Percentiles rank a stretch among this genome's conserved stretches.
Evolutionary conservation across 1,139 yeast species (phyloP).

Genomic region (Suhomyces ambrosiae): DNA sequence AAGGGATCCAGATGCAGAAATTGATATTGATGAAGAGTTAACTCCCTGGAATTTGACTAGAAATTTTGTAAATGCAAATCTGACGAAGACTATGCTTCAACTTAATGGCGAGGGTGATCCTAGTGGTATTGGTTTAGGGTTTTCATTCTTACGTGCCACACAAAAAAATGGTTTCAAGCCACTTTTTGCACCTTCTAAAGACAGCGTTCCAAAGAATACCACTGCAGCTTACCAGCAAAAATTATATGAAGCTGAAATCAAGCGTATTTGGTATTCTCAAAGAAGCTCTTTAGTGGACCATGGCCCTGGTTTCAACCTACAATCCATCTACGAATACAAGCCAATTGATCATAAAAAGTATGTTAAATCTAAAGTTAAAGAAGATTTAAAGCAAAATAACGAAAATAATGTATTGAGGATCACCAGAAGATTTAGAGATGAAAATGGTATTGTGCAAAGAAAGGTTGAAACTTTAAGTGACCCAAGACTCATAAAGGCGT

Average conservation of each 20-base stretch:
- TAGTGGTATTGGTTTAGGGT: constrained; percentile 87
- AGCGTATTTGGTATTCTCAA: constrained; percentile 90
- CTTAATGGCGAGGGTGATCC: constrained; percentile 98
- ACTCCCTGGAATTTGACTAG: constrained; percentile 94
- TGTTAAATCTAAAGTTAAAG: constrained; percentile 34
- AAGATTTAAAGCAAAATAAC: constrained; percentile 38
- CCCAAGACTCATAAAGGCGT: constrained; percentile 85
- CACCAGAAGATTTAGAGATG: constrained; percentile 78
- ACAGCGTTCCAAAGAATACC: constrained; percentile 47
- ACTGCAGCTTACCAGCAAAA: constrained; percentile 82
- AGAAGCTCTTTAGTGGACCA: constrained; percentile 58
- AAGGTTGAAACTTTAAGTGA: constrained; percentile 77
- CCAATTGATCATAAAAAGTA: constrained; percentile 41
- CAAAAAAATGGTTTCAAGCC: constrained; percentile 94
- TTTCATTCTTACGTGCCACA: constrained; percentile 86
- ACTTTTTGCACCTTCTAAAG: constrained; percentile 48
- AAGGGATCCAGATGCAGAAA: constrained; percentile 34
- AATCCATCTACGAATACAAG: constrained; percentile 41
- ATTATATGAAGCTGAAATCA: constrained; percentile 88
- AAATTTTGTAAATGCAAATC: constrained; percentile 91
- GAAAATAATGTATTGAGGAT: constrained; percentile 62
- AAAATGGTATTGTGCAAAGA: constrained; percentile 84
- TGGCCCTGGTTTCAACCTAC: constrained; percentile 25
- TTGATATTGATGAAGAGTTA: constrained; percentile 76
- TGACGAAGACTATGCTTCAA: constrained; percentile 95